These are phyloP conservation scores for Magnusiomyces tetraspermus DNA, from an alignment of 1,139 yeast genomes.

Conservation along the genomic window DNA sequence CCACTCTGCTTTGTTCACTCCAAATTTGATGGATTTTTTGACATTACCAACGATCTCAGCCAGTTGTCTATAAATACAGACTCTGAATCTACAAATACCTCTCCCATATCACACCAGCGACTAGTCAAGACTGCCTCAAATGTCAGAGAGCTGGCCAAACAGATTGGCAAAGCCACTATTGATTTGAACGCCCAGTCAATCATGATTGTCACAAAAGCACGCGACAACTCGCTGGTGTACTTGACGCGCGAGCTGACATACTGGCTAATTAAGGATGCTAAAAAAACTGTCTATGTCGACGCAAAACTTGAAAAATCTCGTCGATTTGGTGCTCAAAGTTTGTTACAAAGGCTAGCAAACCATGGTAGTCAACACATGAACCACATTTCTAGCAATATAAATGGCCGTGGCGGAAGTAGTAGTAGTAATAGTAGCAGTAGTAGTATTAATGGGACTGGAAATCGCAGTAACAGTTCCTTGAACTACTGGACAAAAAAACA, in stretches of 20 bases:
- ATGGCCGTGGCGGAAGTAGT: no score
- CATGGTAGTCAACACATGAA: no score
- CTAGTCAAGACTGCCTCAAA: constrained; percentile 73
- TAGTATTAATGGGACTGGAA: constrained; percentile 25
- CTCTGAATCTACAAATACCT: constrained; percentile 11
- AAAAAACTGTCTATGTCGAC: constrained; percentile 55
- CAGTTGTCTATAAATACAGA: constrained; percentile 18
- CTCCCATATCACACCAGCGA: constrained; percentile 19
- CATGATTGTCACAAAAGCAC: constrained; percentile 76
- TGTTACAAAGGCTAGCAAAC: constrained; percentile 31
- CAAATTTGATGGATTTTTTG: constrained; percentile 23
- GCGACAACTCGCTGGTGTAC: constrained; percentile 66
- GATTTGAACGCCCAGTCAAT: constrained; percentile 60
- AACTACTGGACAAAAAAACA: constrained; percentile 57
- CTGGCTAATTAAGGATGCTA: constrained; percentile 44
- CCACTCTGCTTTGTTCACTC: constrained; percentile 18
- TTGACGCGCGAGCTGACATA: constrained; percentile 70
- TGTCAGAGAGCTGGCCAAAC: constrained; percentile 68
- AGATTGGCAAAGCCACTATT: constrained; percentile 63
- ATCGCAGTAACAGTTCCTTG: constrained; percentile 24
- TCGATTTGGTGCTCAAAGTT: constrained; percentile 44
- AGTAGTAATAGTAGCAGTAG: no score
- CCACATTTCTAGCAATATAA: no score
- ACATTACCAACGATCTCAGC: constrained; percentile 18
- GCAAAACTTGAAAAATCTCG: constrained; percentile 48